Evolutionary conservation across 352 stramenopile species (phyloP), one percentile per base, ranked within the genome.

Genomic region (Hyphochytrium catenoides): DNA sequence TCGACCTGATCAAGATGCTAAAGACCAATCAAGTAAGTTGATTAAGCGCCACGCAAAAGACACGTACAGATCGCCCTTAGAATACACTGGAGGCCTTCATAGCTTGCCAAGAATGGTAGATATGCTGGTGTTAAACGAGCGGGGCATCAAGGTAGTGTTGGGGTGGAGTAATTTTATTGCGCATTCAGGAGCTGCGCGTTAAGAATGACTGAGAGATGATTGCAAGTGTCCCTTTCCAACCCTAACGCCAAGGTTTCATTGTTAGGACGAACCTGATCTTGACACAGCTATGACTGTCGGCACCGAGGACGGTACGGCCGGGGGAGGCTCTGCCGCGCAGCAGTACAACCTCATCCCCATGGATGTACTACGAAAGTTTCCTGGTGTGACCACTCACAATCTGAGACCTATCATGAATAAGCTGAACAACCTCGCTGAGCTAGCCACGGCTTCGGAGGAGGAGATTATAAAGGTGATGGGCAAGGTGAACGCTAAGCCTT

Each of bases 301-400:
- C 9, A 74, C 59, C 24, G 59, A 57, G 2, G 37, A 48, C 20
- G 44, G 26, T 2, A 46, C 35, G 21, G 20, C 15, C n/a, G 23
- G 2, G 16, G 23, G 41, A 18, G 21, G 3, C 17, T 14, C n/a
- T 4, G 22, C 22, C 9, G 15, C n/a, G 3, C 7, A 38, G 37
- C 31, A 25, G 23, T 88, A 69, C 41, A 94, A 94, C 48, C 73
- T 81, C 19, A 75, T 60, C 34, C 78, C 84, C 8, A 61, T 91
- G 42, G 75, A 95, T 33, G 74, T 98, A 43, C 56, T 98, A 12
- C 70, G 92, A 31, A 72, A 86, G 36, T 57, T 98, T 29, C 89
- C 89, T 2, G 89, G 89, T n/a, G 75, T 98, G 41, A 96, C 71
- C 36, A 61, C 83, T 26, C 58, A 90, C 44, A 95, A 95, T 56